These are phyloP conservation scores for Hydnum rufescens DNA, from an alignment of 768 basidiomycete genomes.

Conservation along the genomic window DNA sequence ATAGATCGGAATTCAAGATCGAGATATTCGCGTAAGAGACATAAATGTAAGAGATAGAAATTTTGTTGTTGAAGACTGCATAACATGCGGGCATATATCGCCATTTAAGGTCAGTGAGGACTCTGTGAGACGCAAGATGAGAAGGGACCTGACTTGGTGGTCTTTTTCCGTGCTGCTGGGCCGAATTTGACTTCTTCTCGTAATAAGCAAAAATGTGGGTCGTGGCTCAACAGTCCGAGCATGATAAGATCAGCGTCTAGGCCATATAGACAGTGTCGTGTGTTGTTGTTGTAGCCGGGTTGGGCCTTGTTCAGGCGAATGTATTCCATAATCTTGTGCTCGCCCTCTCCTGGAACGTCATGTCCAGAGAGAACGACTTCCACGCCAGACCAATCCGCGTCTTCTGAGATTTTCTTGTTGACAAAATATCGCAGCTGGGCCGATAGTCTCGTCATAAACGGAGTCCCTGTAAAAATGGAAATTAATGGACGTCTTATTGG, in stretches of 20 bases:
- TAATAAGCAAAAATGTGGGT: constrained; percentile 94
- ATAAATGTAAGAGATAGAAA: constrained; percentile 90
- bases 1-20: constrained; percentile 72
- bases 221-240: constrained; percentile 90
- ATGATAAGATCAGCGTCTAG: constrained; percentile 97
- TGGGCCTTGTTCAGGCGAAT: constrained; percentile 89
- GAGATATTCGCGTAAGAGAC: constrained; percentile 89
- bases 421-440: constrained; percentile 87
- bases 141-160: constrained; percentile 24
- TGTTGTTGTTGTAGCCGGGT: constrained; percentile 87
- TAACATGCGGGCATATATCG: background rate
- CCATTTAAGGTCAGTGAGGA: background rate
- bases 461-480: constrained; percentile 39
- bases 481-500: background rate
- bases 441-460: constrained; percentile 88
- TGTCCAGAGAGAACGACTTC: constrained; percentile 90
- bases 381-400: constrained; percentile 84
- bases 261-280: constrained; percentile 94
- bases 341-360: constrained; percentile 96
- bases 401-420: constrained; percentile 95
- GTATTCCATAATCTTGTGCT: constrained; percentile 99
- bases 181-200: constrained; percentile 99
- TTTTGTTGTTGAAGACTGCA: constrained; percentile 51
- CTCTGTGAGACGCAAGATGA: background rate
- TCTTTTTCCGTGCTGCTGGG: constrained; percentile 47